phyloP scores from a whole-genome alignment of 306 rosid species.

The Pyrus communis region DNA sequence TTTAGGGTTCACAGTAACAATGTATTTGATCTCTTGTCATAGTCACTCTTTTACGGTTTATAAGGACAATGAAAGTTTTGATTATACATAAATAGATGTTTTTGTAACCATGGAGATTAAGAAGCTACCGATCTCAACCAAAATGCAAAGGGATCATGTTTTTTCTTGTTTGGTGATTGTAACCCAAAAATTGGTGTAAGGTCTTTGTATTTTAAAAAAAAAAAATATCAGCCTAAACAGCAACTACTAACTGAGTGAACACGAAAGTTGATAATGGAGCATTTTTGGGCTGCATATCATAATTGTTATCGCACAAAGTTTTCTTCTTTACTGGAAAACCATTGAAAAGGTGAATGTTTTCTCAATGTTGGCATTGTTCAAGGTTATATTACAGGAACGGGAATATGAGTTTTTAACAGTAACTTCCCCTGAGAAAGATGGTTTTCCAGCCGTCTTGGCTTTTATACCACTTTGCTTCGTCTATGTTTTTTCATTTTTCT shows the following conservation, averaged over 20 bases:
- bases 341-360: not conserved
- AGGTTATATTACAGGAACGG: not conserved
- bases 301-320: not conserved
- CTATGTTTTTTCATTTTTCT: not conserved
- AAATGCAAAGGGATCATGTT: not conserved
- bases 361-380: not conserved
- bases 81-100: not conserved
- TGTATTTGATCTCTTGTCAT: not conserved
- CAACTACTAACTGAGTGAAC: not conserved
- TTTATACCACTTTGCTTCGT: not conserved
- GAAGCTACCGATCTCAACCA: not conserved
- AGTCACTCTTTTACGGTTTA: not conserved
- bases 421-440: not conserved
- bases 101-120: not conserved
- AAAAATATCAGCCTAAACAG: not conserved
- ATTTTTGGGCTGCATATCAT: not conserved
- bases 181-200: not conserved
- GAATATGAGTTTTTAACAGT: not conserved
- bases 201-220: not conserved
- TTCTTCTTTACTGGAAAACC: not conserved
- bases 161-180: not conserved
- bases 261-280: not conserved
- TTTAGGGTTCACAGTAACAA: not conserved
- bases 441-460: not conserved
- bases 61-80: not conserved